Percentiles rank a stretch among this genome's conserved stretches.
These are phyloP conservation scores for Flaveria linearis DNA, from an alignment of 129 eudicot species.

Conservation along the genomic window DNA sequence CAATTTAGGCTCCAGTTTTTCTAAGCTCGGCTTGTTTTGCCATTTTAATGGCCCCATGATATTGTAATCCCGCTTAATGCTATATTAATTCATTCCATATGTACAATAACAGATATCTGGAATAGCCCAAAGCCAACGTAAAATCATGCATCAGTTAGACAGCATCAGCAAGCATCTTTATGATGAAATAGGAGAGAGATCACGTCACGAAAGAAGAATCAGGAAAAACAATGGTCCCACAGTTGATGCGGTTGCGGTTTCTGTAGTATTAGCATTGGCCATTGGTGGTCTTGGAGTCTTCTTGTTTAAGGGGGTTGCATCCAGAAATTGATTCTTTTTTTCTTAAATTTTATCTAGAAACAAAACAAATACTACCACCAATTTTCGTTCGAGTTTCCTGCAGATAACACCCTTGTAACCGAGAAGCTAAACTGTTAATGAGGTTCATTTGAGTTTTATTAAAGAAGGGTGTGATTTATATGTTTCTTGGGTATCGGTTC, in stretches of 20 bases:
- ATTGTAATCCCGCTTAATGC: slow-evolving; percentile 7
- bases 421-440: slow-evolving; percentile 17
- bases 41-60: background rate
- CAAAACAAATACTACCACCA: slow-evolving; percentile 4
- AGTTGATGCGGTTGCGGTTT: slow-evolving; percentile 35
- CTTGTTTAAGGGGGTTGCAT: slow-evolving; percentile 54
- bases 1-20: background rate
- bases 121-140: slow-evolving; percentile 66
- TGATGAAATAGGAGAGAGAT: slow-evolving; percentile 55
- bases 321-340: slow-evolving; percentile 45
- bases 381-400: slow-evolving; percentile 16
- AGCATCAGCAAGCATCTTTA: slow-evolving; percentile 58
- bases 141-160: slow-evolving; percentile 81
- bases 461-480: background rate
- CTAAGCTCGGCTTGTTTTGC: background rate
- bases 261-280: slow-evolving; percentile 59
- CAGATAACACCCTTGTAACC: slow-evolving; percentile 24
- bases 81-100: background rate
- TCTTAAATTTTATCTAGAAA: background rate
- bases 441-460: background rate
- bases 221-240: slow-evolving; percentile 33
- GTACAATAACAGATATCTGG: slow-evolving; percentile 49
- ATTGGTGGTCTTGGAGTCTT: slow-evolving; percentile 71
- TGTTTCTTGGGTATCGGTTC: background rate
- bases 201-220: slow-evolving; percentile 38